These are phyloP conservation scores for Alisma plantagoaquatica DNA, from an alignment of 106 monocot species.

Conservation along the genomic window DNA sequence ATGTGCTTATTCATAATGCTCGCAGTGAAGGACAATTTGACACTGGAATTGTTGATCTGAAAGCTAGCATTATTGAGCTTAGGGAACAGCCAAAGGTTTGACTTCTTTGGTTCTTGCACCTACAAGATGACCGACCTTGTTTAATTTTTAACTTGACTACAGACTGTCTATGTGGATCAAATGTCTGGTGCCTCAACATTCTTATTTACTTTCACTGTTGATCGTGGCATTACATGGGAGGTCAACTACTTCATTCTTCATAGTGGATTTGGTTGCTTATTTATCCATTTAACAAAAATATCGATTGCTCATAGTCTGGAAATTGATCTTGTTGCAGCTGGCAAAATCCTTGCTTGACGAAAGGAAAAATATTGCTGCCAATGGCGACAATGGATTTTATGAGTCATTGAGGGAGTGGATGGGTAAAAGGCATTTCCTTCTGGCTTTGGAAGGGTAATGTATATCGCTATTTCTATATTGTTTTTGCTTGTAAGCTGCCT, in stretches of 20 bases:
- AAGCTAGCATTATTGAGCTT: conserved; percentile 65
- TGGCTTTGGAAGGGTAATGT: conserved; percentile 93
- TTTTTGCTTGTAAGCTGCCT: too few species aligned
- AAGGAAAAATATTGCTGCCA: conserved; percentile 34
- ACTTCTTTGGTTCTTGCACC: too few species aligned
- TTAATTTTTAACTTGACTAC: conserved; percentile 3
- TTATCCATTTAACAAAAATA: too few species aligned
- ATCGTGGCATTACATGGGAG: conserved; percentile 92
- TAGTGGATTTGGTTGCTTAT: too few species aligned
- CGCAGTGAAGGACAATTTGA: conserved; percentile 90
- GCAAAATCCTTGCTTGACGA: conserved; percentile 76
- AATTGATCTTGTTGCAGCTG: conserved; percentile 21
- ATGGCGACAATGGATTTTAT: conserved; percentile 72
- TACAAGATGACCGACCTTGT: too few species aligned
- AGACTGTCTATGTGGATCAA: conserved; percentile 85
- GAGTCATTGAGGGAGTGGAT: conserved; percentile 98
- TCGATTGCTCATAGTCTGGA: too few species aligned
- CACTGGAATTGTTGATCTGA: conserved; percentile 95
- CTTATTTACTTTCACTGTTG: conserved; percentile 69
- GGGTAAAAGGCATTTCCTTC: conserved; percentile 79
- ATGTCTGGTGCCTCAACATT: conserved; percentile 88
- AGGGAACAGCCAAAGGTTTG: conserved; percentile 70
- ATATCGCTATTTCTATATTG: conserved; percentile 6
- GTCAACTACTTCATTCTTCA: conserved; percentile 21
- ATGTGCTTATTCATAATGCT: conserved; percentile 72